A percentile compares a stretch with the other conserved stretches of the same genome.
These are phyloP conservation scores for Zea mays DNA, from an alignment of 176 grass and related monocot species.

Conservation along the genomic window DNA sequence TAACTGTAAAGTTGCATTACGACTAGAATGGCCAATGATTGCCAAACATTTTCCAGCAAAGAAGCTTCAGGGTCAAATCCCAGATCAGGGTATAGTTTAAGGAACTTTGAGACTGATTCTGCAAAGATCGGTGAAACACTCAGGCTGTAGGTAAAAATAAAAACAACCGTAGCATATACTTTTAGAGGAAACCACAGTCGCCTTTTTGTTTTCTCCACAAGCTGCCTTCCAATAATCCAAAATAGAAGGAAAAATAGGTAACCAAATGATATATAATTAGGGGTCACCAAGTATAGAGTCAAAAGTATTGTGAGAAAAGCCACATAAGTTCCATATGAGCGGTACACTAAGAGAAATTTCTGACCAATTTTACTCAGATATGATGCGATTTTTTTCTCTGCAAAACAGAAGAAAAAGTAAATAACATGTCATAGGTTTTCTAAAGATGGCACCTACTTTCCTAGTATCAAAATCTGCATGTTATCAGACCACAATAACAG, in stretches of 20 bases:
- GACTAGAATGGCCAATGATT: slow-evolving; percentile 84
- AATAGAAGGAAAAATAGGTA: slow-evolving; percentile 97
- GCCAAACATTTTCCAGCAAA: slow-evolving; percentile 87
- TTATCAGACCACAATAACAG: background rate
- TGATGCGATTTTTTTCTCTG: slow-evolving; percentile 84
- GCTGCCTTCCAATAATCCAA: slow-evolving; percentile 98
- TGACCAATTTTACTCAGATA: slow-evolving; percentile 91
- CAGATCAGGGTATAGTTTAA: slow-evolving; percentile 82
- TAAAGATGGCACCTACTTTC: background rate
- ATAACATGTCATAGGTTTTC: slow-evolving; percentile 26
- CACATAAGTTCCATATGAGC: slow-evolving; percentile 94
- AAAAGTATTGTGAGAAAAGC: slow-evolving; percentile 95
- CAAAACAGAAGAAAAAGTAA: slow-evolving; percentile 35
- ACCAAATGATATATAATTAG: slow-evolving; percentile 98
- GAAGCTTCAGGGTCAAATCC: slow-evolving; percentile 83
- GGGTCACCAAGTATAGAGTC: slow-evolving; percentile 90
- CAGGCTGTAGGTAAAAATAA: slow-evolving; percentile 80
- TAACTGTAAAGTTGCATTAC: slow-evolving; percentile 99
- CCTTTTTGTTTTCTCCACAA: slow-evolving; percentile 76
- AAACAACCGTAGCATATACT: slow-evolving; percentile 76
- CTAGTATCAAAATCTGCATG: background rate
- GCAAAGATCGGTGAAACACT: slow-evolving; percentile 73
- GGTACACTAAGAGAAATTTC: slow-evolving; percentile 83
- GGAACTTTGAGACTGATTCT: slow-evolving; percentile 60
- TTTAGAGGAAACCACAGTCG: slow-evolving; percentile 90